Conservation (phyloP, 164 flowering plant genomes). For the Pachysandra terminalis region DNA sequence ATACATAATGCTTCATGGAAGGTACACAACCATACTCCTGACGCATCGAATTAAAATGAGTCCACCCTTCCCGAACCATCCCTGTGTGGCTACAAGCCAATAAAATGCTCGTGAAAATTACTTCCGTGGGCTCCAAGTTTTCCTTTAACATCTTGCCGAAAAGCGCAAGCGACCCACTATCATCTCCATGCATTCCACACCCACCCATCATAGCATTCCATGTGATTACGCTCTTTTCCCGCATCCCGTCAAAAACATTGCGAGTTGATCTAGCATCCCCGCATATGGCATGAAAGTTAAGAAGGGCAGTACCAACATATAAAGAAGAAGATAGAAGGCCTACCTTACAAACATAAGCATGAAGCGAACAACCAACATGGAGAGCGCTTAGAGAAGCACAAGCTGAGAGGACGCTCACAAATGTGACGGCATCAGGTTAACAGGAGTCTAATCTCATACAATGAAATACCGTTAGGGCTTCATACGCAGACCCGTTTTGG, state of each 20-base stretch:
- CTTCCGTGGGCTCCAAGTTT: conserved; percentile 52
- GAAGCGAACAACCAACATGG: conserved; percentile 48
- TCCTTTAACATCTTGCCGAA: conserved; percentile 54
- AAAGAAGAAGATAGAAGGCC: conserved; percentile 49
- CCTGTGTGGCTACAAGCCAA: conserved; percentile 79
- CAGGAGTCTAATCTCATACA: conserved; percentile 39
- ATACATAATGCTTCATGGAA: conserved; percentile 66
- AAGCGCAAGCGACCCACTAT: conserved; percentile 38
- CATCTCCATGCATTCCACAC: conserved; percentile 69
- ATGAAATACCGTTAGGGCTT: conserved; percentile 45
- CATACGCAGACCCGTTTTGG: conserved; percentile 42
- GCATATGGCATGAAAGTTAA: conserved; percentile 69
- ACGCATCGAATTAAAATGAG: conserved; percentile 47
- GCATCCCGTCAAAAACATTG: conserved; percentile 53
- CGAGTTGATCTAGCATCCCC: conserved; percentile 59
- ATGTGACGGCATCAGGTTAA: conserved; percentile 57
- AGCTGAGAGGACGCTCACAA: conserved; percentile 55
- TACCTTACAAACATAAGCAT: conserved; percentile 44
- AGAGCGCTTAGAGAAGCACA: conserved; percentile 49
- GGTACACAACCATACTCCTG: conserved; percentile 44
- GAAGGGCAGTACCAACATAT: conserved; percentile 59
- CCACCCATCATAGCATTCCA: conserved; percentile 78
- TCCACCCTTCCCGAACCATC: conserved; percentile 63
- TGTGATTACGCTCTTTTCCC: conserved; percentile 44
- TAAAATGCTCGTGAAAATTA: conserved; percentile 51